A percentile compares a stretch with the other conserved stretches of the same genome.
phyloP scores from a whole-genome alignment of 768 basidiomycete species.

The Cubamyces lactineus region DNA sequence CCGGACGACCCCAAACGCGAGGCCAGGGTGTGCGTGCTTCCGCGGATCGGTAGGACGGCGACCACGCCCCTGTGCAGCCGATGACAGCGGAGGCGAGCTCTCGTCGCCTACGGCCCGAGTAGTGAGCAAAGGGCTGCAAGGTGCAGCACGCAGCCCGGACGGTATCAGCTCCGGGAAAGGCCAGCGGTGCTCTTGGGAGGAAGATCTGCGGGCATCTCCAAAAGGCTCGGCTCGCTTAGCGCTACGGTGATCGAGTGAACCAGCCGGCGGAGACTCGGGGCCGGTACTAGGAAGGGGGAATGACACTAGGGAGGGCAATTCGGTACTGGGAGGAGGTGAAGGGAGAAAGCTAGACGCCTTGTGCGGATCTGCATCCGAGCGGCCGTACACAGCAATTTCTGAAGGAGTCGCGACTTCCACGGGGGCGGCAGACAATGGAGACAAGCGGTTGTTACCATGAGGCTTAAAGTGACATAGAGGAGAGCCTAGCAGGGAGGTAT shows the following conservation, averaged over 20 bases:
- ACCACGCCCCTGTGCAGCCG: conserved; percentile 11
- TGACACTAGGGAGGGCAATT: conserved; percentile 7
- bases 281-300: background rate
- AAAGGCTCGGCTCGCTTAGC: conserved; percentile 1
- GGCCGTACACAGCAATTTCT: background rate
- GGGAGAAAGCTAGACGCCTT: conserved; percentile 1
- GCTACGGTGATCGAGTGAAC: background rate
- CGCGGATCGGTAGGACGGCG: conserved; percentile 17
- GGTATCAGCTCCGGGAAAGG: conserved; percentile 15
- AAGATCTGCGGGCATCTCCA: conserved; percentile 19
- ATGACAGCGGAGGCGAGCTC: conserved; percentile 6
- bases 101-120: conserved; percentile 18
- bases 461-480: background rate
- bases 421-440: background rate
- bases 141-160: conserved; percentile 18
- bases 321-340: conserved; percentile 19
- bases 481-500: conserved; percentile 9
- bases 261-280: conserved; percentile 6
- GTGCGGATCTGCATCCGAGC: background rate
- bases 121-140: conserved; percentile 20
- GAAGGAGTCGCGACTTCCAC: background rate
- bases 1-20: conserved; percentile 23
- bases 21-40: conserved; percentile 10
- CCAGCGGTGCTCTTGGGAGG: conserved; percentile 15
- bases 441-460: background rate